Percentiles rank a stretch among this genome's conserved stretches.
Conservation (phyloP, 805 yeast genomes). For the Komagataella phaffii region DNA sequence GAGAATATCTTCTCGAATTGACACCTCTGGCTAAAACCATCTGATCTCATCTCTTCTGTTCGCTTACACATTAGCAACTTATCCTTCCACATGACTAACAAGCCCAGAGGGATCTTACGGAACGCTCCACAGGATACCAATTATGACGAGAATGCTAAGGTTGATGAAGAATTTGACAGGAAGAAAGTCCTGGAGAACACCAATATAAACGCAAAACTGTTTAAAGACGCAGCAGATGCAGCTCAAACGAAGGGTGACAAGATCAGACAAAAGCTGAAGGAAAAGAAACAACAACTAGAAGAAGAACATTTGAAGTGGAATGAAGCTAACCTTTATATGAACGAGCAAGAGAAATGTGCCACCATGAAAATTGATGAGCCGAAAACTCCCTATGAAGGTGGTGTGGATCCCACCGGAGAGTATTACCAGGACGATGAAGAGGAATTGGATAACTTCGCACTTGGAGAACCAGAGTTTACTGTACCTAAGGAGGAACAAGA, state of each 20-base stretch:
- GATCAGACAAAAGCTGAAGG: conserved; percentile 29
- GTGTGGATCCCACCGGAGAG: conserved; percentile 72
- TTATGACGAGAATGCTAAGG: conserved; percentile 4
- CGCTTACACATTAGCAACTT: conserved; percentile 2
- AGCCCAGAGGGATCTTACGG: conserved; percentile 19
- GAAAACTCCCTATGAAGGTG: conserved; percentile 90
- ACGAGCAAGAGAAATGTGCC: conserved; percentile 61
- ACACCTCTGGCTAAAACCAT: conserved; percentile 1
- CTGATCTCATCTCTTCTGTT: conserved; percentile 1
- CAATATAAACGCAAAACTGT: conserved; percentile 50
- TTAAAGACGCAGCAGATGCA: not conserved
- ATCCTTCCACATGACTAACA: conserved; percentile 1
- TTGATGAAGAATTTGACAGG: not conserved
- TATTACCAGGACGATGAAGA: conserved; percentile 64
- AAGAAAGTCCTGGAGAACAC: conserved; percentile 39
- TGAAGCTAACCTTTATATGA: conserved; percentile 56
- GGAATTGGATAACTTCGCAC: conserved; percentile 26
- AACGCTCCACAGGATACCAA: conserved; percentile 13
- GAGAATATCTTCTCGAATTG: not conserved
- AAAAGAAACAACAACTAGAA: conserved; percentile 12
- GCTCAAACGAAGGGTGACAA: conserved; percentile 25
- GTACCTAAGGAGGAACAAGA: not conserved
- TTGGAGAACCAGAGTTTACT: conserved; percentile 40
- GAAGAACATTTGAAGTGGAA: conserved; percentile 69
- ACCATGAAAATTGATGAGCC: conserved; percentile 89